phyloP scores from a whole-genome alignment of 2,329 filamentous ascomycete genomes.

The Colletotrichum echinochloae region DNA sequence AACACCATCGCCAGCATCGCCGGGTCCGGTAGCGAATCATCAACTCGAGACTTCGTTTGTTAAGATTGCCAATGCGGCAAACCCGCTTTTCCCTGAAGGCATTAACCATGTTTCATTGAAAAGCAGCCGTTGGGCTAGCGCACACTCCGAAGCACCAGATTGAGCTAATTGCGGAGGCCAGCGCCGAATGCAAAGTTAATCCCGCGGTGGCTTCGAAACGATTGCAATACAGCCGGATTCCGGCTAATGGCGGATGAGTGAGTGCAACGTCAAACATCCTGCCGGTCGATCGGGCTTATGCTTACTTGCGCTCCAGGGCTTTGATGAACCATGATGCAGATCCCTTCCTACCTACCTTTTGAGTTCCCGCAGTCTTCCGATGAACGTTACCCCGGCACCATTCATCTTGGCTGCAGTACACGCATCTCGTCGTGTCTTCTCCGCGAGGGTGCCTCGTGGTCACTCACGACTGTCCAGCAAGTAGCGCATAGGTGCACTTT shows the following conservation, averaged over 20 bases:
- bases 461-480: neutral
- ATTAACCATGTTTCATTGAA: neutral
- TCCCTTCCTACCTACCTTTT: too few relatives aligned
- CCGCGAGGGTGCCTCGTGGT: neutral
- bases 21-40: neutral
- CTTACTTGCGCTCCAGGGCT: neutral
- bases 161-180: slow-evolving; percentile 14
- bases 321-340: neutral
- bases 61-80: neutral
- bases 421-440: neutral
- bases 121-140: neutral
- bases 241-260: slow-evolving; percentile 36
- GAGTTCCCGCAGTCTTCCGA: neutral
- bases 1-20: neutral
- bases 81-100: neutral
- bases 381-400: neutral
- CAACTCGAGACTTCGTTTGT: neutral
- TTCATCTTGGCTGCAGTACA: neutral
- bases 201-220: too few relatives aligned
- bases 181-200: neutral
- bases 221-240: slow-evolving; percentile 2
- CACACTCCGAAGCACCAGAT: slow-evolving; percentile 16
- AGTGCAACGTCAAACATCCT: neutral
- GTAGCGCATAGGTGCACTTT: neutral
- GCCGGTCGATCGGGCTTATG: neutral